A percentile compares a stretch with the other conserved stretches of the same genome.
Conservation (phyloP, 805 yeast species). For the Nematodospora valgi region DNA sequence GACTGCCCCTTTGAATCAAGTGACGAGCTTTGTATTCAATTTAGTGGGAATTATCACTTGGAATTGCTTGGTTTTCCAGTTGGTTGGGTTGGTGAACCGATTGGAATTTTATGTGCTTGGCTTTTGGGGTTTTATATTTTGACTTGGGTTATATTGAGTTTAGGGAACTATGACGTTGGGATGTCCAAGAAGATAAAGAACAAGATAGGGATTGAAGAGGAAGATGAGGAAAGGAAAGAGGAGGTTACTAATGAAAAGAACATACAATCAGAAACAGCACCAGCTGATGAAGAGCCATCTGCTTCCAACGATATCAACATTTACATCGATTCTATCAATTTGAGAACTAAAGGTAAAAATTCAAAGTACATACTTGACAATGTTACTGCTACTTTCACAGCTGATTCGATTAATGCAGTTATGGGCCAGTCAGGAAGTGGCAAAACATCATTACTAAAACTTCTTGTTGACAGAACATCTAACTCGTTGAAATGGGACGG, state of each 20-base stretch:
- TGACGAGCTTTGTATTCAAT: slow-evolving; percentile 33
- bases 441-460: slow-evolving; percentile 35
- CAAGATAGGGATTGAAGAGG: slow-evolving; percentile 27
- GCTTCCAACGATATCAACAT: slow-evolving; percentile 1
- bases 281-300: background rate
- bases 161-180: slow-evolving; percentile 49
- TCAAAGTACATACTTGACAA: slow-evolving; percentile 21
- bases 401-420: slow-evolving; percentile 18
- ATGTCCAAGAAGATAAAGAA: slow-evolving; percentile 41
- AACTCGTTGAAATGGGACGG: slow-evolving; percentile 18
- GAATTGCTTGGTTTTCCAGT: slow-evolving; percentile 55
- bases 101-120: slow-evolving; percentile 59
- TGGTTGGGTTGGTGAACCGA: slow-evolving; percentile 65
- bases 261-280: background rate
- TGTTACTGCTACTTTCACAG: slow-evolving; percentile 24
- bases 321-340: slow-evolving; percentile 5
- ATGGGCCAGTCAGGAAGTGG: slow-evolving; percentile 46
- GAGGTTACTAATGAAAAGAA: slow-evolving; percentile 1
- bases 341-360: background rate
- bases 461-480: slow-evolving; percentile 49
- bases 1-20: slow-evolving; percentile 42
- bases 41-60: slow-evolving; percentile 54
- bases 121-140: slow-evolving; percentile 49
- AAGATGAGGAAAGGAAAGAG: slow-evolving; percentile 9
- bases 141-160: slow-evolving; percentile 47